Conservation (phyloP, 345 rosid genomes). For the Aquilaria malaccensis region DNA sequence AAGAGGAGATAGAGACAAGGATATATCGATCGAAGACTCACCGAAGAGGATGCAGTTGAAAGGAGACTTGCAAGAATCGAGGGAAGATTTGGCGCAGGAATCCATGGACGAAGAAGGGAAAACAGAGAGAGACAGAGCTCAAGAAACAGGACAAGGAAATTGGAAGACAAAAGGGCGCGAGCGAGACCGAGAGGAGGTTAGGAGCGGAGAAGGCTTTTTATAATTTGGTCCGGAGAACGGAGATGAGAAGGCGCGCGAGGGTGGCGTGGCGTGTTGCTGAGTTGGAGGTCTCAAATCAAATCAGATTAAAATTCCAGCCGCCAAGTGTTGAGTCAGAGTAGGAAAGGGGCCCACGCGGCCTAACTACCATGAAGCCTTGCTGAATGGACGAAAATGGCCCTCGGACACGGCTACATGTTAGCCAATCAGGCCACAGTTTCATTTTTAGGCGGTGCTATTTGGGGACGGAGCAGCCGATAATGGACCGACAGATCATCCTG, state of each 20-base stretch:
- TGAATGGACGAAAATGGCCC: too few species aligned
- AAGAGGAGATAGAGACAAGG: background rate
- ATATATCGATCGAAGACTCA: constrained; percentile 10
- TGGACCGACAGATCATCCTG: too few species aligned
- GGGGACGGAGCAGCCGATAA: too few species aligned
- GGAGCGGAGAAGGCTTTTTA: background rate
- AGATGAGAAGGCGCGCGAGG: background rate
- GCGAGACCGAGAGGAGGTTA: background rate
- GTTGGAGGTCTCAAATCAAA: constrained; percentile 22
- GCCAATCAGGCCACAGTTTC: too few species aligned
- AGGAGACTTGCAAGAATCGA: constrained; percentile 26
- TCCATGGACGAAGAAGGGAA: constrained; percentile 20
- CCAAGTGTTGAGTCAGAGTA: too few species aligned
- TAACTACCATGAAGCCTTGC: too few species aligned
- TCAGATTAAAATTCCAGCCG: constrained; percentile 1
- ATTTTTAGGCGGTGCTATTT: too few species aligned
- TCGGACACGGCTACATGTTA: too few species aligned
- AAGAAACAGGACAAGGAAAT: background rate
- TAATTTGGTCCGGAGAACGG: background rate
- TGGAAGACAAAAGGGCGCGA: background rate
- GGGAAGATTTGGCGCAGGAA: background rate
- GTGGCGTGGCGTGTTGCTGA: constrained; percentile 23
- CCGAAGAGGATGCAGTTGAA: constrained; percentile 75
- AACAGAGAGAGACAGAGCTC: background rate
- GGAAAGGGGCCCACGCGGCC: too few species aligned